Percentiles rank a stretch among this genome's conserved stretches.
Evolutionary conservation across 1,284 basidiomycete genomes (phyloP).

Genomic region (Phylloboletellus chloephorus): DNA sequence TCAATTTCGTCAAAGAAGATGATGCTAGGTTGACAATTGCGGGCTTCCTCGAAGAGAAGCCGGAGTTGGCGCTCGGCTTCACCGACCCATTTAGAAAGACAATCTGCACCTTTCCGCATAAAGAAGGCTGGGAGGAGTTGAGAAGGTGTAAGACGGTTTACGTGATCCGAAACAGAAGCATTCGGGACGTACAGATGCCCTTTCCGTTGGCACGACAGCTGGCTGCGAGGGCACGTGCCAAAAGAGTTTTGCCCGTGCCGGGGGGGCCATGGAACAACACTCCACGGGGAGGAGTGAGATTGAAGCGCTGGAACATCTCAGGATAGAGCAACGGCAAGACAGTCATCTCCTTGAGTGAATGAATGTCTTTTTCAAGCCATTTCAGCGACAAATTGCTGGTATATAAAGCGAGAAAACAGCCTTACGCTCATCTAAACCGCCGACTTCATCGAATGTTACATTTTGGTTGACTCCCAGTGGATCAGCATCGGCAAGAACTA

Average conservation of each 20-base stretch:
- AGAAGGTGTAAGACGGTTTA: constrained; percentile 1
- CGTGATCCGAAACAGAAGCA: neutral
- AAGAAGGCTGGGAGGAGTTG: constrained; percentile 77
- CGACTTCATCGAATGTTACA: constrained; percentile 96
- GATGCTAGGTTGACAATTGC: constrained; percentile 88
- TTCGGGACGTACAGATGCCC: constrained; percentile 68
- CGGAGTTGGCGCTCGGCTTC: constrained; percentile 97
- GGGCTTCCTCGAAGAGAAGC: constrained; percentile 94
- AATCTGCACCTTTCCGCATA: constrained; percentile 99
- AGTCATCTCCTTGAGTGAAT: constrained; percentile 98
- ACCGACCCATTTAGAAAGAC: constrained; percentile 98
- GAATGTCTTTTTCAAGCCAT: constrained; percentile 64
- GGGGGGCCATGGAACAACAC: constrained; percentile 97
- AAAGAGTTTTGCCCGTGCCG: constrained; percentile 89
- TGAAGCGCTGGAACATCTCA: constrained; percentile 95
- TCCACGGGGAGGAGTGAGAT: constrained; percentile 92
- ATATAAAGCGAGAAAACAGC: constrained; percentile 14
- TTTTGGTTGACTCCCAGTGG: constrained; percentile 92
- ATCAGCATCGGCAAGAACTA: constrained; percentile 92
- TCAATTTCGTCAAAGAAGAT: constrained; percentile 99
- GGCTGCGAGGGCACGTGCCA: constrained; percentile 92
- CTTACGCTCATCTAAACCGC: constrained; percentile 90
- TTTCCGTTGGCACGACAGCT: constrained; percentile 88
- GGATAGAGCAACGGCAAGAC: constrained; percentile 93
- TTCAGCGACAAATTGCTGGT: constrained; percentile 1